Evolutionary conservation across 2,329 filamentous ascomycete species (phyloP).

Genomic region (Myriosclerotinia curreyana): DNA sequence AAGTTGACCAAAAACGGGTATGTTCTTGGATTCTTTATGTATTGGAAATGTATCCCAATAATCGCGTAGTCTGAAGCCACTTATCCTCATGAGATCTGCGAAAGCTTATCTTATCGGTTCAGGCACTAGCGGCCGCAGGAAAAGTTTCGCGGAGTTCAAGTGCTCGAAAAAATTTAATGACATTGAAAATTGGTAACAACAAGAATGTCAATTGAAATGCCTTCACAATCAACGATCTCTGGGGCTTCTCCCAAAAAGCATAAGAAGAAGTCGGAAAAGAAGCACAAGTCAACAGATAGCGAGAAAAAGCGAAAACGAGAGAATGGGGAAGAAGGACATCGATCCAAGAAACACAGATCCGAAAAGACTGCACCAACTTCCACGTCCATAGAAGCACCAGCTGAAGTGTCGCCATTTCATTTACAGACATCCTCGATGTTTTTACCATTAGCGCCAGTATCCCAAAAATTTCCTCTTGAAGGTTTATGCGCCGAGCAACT

Average conservation of each 20-base stretch:
- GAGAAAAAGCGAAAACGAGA: slow-evolving; percentile 45
- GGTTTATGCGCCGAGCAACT: slow-evolving; percentile 72
- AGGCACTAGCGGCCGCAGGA: slow-evolving; percentile 23
- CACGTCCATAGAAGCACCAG: slow-evolving; percentile 20
- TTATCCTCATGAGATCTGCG: slow-evolving; percentile 10
- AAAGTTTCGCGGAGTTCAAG: slow-evolving; percentile 16
- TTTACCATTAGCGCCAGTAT: slow-evolving; percentile 68
- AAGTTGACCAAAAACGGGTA: not conserved
- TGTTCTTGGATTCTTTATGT: not conserved
- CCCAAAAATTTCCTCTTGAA: slow-evolving; percentile 67
- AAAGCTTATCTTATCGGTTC: slow-evolving; percentile 11
- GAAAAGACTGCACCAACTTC: slow-evolving; percentile 40
- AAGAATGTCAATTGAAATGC: slow-evolving; percentile 36
- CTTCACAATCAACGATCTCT: slow-evolving; percentile 18
- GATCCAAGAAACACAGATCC: slow-evolving; percentile 45
- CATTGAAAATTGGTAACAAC: not conserved
- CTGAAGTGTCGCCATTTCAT: slow-evolving; percentile 65
- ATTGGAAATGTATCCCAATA: slow-evolving; percentile 16
- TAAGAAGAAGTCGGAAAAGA: slow-evolving; percentile 38
- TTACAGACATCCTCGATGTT: slow-evolving; percentile 78
- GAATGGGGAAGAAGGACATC: slow-evolving; percentile 43
- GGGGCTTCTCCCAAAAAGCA: slow-evolving; percentile 33
- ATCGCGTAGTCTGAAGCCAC: slow-evolving; percentile 17
- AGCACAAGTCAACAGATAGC: slow-evolving; percentile 41
- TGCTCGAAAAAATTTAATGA: slow-evolving; percentile 14